Evolutionary conservation across 352 stramenopile species (phyloP).

Genomic region (Phytophthora fragariae): DNA sequence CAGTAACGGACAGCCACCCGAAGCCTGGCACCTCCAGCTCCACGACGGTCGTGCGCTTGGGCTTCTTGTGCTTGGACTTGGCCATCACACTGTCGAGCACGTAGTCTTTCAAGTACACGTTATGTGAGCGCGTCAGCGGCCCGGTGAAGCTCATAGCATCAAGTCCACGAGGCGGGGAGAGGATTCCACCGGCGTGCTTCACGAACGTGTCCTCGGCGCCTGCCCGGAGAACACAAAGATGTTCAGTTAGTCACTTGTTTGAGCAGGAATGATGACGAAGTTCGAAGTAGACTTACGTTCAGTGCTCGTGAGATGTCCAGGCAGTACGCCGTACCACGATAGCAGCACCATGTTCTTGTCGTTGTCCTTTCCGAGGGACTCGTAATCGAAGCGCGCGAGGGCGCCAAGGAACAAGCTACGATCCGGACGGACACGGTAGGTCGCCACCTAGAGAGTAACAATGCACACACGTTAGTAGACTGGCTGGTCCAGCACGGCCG

Average conservation of each 20-base stretch:
- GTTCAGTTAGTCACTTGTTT: slow-evolving; percentile 1
- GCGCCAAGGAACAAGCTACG: slow-evolving; percentile 83
- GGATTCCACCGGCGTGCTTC: slow-evolving; percentile 78
- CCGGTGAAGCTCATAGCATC: slow-evolving; percentile 84
- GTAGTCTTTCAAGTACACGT: slow-evolving; percentile 76
- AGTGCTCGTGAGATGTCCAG: slow-evolving; percentile 84
- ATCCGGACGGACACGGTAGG: slow-evolving; percentile 70
- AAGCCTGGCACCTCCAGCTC: slow-evolving; percentile 85
- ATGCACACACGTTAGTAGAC: background rate
- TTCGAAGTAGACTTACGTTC: slow-evolving; percentile 56
- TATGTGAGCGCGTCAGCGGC: slow-evolving; percentile 57
- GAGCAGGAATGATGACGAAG: background rate
- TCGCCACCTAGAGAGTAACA: slow-evolving; percentile 55
- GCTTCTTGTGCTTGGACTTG: slow-evolving; percentile 84
- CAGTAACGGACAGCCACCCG: slow-evolving; percentile 81
- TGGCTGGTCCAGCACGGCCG: background rate
- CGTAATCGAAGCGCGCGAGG: slow-evolving; percentile 83
- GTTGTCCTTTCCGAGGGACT: slow-evolving; percentile 42
- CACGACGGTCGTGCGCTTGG: slow-evolving; percentile 81
- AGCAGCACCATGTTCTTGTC: slow-evolving; percentile 75
- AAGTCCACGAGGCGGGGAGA: slow-evolving; percentile 79
- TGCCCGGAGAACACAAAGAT: slow-evolving; percentile 26
- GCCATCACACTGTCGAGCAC: slow-evolving; percentile 63
- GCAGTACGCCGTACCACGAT: slow-evolving; percentile 86
- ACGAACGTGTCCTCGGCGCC: slow-evolving; percentile 80